Evolutionary conservation across 371 early-diverging fungal species (phyloP).

Genomic region (Blastocladiella emersonii): DNA sequence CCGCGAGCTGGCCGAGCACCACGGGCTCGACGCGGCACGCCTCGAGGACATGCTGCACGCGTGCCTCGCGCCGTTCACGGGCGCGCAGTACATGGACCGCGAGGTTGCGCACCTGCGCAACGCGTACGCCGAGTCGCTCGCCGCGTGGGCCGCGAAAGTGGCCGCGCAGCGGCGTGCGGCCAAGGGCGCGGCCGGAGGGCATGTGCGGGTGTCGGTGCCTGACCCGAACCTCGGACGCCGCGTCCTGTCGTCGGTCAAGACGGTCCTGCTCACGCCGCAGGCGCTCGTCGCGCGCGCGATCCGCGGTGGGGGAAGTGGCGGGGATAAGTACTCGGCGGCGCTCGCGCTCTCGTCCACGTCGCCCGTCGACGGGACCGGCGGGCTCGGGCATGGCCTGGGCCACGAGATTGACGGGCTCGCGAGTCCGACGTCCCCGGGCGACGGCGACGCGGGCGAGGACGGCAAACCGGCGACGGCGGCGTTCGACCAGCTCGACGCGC

Average conservation of each 20-base stretch:
- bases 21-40: background rate
- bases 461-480: too few species aligned
- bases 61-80: slow-evolving; percentile 21
- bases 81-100: slow-evolving; percentile 20
- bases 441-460: background rate
- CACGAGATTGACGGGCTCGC: background rate
- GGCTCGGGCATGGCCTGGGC: background rate
- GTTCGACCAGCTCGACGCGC: slow-evolving; percentile 46
- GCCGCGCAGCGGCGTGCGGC: background rate
- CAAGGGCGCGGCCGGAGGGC: too few species aligned
- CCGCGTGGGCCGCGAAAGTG: slow-evolving; percentile 24
- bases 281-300: background rate
- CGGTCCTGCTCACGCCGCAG: background rate
- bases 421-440: background rate
- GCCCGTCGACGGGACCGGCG: background rate
- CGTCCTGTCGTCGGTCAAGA: background rate
- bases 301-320: background rate
- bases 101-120: slow-evolving; percentile 24
- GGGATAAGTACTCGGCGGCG: background rate
- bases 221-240: background rate
- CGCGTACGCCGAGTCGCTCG: slow-evolving; percentile 20
- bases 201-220: background rate
- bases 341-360: background rate
- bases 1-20: background rate
- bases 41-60: background rate